Evolutionary conservation across 164 flowering plant species (phyloP).

Genomic region (Tetracentron sinense): DNA sequence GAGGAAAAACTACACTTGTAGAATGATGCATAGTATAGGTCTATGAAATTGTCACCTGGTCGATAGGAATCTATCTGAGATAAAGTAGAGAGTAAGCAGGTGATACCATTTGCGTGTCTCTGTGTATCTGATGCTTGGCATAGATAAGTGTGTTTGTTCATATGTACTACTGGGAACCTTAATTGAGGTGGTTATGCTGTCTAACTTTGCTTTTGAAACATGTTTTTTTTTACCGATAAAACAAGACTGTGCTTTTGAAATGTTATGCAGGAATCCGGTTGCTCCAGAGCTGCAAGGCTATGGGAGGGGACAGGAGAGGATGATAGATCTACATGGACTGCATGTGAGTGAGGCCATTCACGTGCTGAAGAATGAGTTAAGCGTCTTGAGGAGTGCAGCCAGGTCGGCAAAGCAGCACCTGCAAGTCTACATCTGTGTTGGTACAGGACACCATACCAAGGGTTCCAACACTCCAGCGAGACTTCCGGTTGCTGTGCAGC

Average conservation of each 20-base stretch:
- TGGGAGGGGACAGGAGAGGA: conserved; percentile 67
- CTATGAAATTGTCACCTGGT: too few species aligned
- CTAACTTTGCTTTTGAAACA: background rate
- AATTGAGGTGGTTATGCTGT: background rate
- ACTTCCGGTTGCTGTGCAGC: conserved; percentile 83
- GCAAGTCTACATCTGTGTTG: conserved; percentile 81
- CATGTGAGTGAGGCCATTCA: conserved; percentile 90
- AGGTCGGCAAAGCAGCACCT: conserved; percentile 69
- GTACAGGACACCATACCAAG: conserved; percentile 95
- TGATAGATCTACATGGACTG: conserved; percentile 93
- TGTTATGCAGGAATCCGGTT: conserved; percentile 55
- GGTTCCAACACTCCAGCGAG: conserved; percentile 88
- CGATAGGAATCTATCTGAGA: too few species aligned
- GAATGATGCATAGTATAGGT: background rate
- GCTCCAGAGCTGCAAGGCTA: conserved; percentile 44
- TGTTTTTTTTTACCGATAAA: too few species aligned
- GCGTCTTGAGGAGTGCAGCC: conserved; percentile 60
- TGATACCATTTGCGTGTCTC: too few species aligned
- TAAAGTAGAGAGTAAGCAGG: too few species aligned
- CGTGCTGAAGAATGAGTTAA: conserved; percentile 72
- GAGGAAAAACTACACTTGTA: too few species aligned
- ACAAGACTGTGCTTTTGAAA: too few species aligned
- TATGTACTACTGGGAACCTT: background rate
- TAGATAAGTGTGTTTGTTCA: background rate
- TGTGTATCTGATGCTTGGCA: background rate